phyloP scores from a whole-genome alignment of 176 grass and related monocot genomes.

The Sorghum bicolor region DNA sequence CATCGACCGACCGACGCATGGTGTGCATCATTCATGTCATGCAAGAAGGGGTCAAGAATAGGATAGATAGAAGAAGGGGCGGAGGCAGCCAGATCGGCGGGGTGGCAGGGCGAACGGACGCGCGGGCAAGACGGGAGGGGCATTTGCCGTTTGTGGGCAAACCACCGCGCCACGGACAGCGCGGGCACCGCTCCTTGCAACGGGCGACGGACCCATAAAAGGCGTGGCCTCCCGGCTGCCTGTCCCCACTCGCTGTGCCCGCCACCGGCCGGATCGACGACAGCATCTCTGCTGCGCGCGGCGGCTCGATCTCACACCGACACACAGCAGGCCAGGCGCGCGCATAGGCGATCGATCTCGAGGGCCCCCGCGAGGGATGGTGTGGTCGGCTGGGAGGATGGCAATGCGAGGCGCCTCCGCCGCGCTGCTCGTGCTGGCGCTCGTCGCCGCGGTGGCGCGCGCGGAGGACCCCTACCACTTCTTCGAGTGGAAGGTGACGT shows the following conservation, averaged over 20 bases:
- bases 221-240: not conserved
- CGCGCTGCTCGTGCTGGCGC: conserved; percentile 32
- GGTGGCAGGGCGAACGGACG: conserved; percentile 38
- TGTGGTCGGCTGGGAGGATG: not conserved
- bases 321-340: not conserved
- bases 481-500: conserved; percentile 86
- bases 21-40: not conserved
- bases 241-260: conserved; percentile 21
- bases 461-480: conserved; percentile 89
- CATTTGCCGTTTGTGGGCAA: conserved; percentile 4
- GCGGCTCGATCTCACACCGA: not conserved
- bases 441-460: conserved; percentile 36
- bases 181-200: conserved; percentile 32
- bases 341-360: not conserved
- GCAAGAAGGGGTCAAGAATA: conserved; percentile 40
- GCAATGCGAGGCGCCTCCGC: conserved; percentile 24
- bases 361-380: not conserved
- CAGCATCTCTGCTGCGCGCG: not conserved
- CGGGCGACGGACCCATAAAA: conserved; percentile 37
- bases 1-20: not conserved
- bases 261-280: conserved; percentile 11
- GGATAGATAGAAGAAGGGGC: not conserved
- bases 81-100: conserved; percentile 27
- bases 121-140: conserved; percentile 36
- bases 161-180: conserved; percentile 20